A percentile compares a stretch with the other conserved stretches of the same genome.
These are phyloP conservation scores for Skeletonema costatum DNA, from an alignment of 108 stramenopile genomes.

Conservation along the genomic window DNA sequence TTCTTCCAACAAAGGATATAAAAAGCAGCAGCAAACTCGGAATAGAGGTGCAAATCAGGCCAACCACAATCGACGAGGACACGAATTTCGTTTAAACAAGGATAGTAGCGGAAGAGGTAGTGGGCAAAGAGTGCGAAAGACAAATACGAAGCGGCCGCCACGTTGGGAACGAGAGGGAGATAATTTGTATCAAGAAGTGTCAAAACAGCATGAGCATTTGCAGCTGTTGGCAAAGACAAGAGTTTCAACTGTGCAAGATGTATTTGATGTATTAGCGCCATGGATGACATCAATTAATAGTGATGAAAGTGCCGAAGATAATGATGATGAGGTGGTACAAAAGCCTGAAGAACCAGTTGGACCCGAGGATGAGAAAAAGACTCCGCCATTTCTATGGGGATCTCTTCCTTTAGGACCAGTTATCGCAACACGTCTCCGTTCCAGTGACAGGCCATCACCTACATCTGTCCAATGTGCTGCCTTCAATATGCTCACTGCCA, in stretches of 20 bases:
- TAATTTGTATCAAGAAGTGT: slow-evolving; percentile 53
- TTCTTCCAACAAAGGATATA: neutral
- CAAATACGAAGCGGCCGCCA: slow-evolving; percentile 56
- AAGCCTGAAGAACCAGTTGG: neutral
- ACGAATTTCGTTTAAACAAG: slow-evolving; percentile 27
- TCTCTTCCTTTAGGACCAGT: slow-evolving; percentile 66
- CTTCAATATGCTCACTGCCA: slow-evolving; percentile 43
- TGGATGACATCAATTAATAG: slow-evolving; percentile 5
- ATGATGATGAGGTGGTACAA: neutral
- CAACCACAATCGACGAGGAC: slow-evolving; percentile 45
- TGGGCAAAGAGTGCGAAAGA: slow-evolving; percentile 15
- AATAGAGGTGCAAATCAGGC: slow-evolving; percentile 43
- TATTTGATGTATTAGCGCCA: slow-evolving; percentile 29
- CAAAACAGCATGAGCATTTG: slow-evolving; percentile 20
- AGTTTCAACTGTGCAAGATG: slow-evolving; percentile 33
- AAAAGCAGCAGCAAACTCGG: slow-evolving; percentile 8
- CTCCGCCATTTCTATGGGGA: slow-evolving; percentile 60
- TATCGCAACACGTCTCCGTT: slow-evolving; percentile 39
- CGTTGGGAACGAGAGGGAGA: slow-evolving; percentile 84
- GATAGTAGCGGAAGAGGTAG: slow-evolving; percentile 1
- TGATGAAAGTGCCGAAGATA: neutral
- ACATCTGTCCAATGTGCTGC: slow-evolving; percentile 66
- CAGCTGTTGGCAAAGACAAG: neutral
- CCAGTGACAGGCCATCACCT: slow-evolving; percentile 34
- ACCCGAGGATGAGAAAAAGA: neutral